Evolutionary conservation across 2,329 filamentous ascomycete species (phyloP), one percentile per base, ranked within the genome.

Genomic region (Endothia cerciana): DNA sequence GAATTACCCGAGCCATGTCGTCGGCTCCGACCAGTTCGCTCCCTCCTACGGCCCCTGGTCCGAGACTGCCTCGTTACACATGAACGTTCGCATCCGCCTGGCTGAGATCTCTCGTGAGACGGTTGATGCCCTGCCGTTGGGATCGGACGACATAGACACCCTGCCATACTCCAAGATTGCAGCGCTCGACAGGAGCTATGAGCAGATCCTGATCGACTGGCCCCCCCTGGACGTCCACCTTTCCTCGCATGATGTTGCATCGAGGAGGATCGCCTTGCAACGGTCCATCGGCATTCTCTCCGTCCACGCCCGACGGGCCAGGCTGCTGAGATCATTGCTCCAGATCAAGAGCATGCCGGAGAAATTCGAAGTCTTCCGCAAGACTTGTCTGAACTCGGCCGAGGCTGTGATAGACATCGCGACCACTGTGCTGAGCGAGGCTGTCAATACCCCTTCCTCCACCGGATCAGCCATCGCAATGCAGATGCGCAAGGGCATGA

Each of bases 1-100:
- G 3, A 74, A 73, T 3, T 75, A 75, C 53, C 79, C 79, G 4
- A 73, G 75, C 1, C 79, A 81, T 60, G 72, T 77, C 8, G 73
- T 33, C 40, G 45, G 47, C 17, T 28, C n/a, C 15, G 65, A 65
- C n/a, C 65, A 59, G 3, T 40, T 60, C 25, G n/a, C 38, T 25
- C 30, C 59, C 2, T 22, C 60, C n/a, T 40, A 62, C 5, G 62
- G 62, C 6, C 56, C 51, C 28, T 65, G 58, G 65, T 53, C 65
- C 2, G 65, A 65, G 25, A 33, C 41, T 13, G 49, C 49, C 4
- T 6, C 62, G 13, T 4, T 47, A 13, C 59, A 65, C 33, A 60
- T 49, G 53, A 59, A 41, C 4, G 25, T 65, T 43, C 68, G 70
- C 13, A 71, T 73, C 53, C 69, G 66, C 6, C 67, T 74, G 4